These are phyloP conservation scores for Glarea lozoyensis DNA, from an alignment of 495 filamentous ascomycete species.

Conservation along the genomic window DNA sequence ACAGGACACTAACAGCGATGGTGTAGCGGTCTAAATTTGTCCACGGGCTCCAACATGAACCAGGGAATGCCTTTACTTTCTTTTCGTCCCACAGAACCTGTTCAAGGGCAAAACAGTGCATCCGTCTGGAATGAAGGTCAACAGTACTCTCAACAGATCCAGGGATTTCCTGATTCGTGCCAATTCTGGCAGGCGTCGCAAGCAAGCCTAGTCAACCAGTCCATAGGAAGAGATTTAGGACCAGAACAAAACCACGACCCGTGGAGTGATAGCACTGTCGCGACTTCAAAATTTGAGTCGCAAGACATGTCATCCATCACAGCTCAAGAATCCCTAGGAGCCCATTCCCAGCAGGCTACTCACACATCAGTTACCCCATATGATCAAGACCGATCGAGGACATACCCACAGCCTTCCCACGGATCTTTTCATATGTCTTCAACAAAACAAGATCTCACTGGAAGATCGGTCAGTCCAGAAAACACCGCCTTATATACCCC, in stretches of 20 bases:
- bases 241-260: slow-evolving; percentile 5
- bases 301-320: slow-evolving; percentile 14
- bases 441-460: slow-evolving; percentile 19
- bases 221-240: slow-evolving; percentile 2
- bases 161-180: slow-evolving; percentile 15
- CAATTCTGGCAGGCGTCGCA: slow-evolving; percentile 3
- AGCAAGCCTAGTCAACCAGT: slow-evolving; percentile 6
- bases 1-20: slow-evolving; percentile 21
- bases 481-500: slow-evolving; percentile 14
- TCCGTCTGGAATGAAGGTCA: slow-evolving; percentile 21
- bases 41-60: slow-evolving; percentile 9
- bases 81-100: slow-evolving; percentile 21
- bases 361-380: slow-evolving; percentile 10
- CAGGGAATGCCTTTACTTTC: slow-evolving; percentile 17
- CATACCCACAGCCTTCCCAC: slow-evolving; percentile 17
- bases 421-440: slow-evolving; percentile 18
- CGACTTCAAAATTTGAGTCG: slow-evolving; percentile 9
- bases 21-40: slow-evolving; percentile 16
- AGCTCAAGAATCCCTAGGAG: slow-evolving; percentile 19
- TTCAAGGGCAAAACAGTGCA: slow-evolving; percentile 17
- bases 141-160: slow-evolving; percentile 21
- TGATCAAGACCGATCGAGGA: slow-evolving; percentile 16
- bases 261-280: slow-evolving; percentile 8
- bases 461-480: slow-evolving; percentile 17
- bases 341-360: slow-evolving; percentile 12